A percentile compares a stretch with the other conserved stretches of the same genome.
Evolutionary conservation across 1,284 basidiomycete species (phyloP).

Genomic region (Apiotrichum brassicae): DNA sequence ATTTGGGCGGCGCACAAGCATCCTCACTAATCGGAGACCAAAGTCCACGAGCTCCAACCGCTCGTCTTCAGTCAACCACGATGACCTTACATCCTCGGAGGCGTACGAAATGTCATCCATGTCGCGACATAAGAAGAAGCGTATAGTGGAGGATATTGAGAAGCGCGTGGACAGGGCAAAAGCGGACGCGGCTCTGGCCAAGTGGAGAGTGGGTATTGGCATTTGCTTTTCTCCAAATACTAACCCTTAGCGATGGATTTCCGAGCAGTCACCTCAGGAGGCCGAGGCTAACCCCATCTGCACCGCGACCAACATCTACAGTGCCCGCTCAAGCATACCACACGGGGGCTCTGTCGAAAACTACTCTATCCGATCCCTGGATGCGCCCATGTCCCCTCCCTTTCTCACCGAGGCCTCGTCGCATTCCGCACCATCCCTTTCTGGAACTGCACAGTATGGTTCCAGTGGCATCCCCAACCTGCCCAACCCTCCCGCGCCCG

Average conservation of each 20-base stretch:
- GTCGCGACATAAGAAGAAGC: constrained; percentile 7
- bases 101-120: constrained; percentile 12
- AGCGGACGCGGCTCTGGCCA: constrained; percentile 36
- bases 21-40: neutral
- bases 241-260: constrained; percentile 34
- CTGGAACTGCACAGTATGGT: neutral
- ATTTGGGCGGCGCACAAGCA: constrained; percentile 7
- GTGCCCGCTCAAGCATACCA: neutral
- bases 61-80: neutral
- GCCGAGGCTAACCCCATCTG: constrained; percentile 3
- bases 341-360: neutral
- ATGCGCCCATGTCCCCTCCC: neutral
- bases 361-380: neutral
- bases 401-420: neutral
- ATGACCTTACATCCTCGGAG: neutral
- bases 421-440: neutral
- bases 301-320: neutral
- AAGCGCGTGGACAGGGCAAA: constrained; percentile 17
- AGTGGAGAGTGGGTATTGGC: constrained; percentile 36
- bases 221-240: neutral
- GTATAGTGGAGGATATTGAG: constrained; percentile 9
- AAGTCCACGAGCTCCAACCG: constrained; percentile 9
- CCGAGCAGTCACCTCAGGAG: constrained; percentile 26
- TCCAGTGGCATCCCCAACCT: neutral
- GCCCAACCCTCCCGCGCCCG: neutral